Conservation (phyloP, 352 stramenopile species). For the Pythium coloratum region DNA sequence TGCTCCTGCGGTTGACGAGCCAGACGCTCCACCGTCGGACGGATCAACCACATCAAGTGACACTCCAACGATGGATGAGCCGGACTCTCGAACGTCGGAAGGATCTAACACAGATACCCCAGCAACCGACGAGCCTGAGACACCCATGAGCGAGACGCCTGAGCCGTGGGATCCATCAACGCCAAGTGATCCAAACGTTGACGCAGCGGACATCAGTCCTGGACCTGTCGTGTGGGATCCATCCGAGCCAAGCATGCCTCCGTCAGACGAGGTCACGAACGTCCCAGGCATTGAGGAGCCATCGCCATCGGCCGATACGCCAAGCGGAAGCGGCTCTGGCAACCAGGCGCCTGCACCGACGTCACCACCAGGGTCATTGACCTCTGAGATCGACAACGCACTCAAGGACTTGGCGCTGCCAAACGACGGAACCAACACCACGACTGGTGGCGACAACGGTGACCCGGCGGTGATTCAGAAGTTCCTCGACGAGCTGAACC, state of each 20-base stretch:
- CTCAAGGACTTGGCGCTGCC: neutral
- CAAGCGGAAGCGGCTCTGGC: no score
- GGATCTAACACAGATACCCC: neutral
- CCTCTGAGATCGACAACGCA: neutral
- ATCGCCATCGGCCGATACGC: neutral
- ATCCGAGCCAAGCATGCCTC: neutral
- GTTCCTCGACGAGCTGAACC: slow-evolving; percentile 10
- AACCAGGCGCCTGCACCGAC: neutral
- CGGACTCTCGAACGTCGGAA: neutral
- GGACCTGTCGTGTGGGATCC: neutral
- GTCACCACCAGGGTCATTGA: neutral
- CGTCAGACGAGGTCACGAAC: neutral
- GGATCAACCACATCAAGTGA: neutral
- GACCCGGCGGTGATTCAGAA: slow-evolving; percentile 6
- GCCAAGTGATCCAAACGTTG: neutral
- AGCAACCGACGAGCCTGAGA: neutral
- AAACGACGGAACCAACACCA: neutral
- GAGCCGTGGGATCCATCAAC: neutral
- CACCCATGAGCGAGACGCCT: neutral
- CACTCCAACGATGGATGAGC: neutral
- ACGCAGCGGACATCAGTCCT: neutral
- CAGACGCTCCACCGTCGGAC: no score
- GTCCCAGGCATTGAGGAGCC: neutral
- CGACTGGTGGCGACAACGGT: neutral
- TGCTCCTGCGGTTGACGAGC: neutral